phyloP scores from a whole-genome alignment of 1,284 basidiomycete genomes.

The Ceratobasidium sp. region DNA sequence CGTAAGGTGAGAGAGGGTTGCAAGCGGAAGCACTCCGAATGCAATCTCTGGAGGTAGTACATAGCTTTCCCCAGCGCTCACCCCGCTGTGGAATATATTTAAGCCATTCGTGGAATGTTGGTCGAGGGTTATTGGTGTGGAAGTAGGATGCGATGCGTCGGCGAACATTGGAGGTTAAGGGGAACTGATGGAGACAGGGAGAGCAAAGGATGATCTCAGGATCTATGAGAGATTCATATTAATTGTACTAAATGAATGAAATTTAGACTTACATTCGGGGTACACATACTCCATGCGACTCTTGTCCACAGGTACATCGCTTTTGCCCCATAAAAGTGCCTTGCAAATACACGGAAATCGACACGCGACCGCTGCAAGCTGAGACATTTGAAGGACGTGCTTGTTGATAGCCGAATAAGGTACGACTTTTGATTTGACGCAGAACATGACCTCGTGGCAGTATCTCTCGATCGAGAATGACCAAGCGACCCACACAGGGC shows the following conservation, averaged over 20 bases:
- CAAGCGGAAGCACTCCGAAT: not conserved
- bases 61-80: constrained; percentile 28
- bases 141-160: constrained; percentile 8
- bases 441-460: constrained; percentile 53
- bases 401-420: constrained; percentile 6
- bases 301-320: not conserved
- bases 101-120: constrained; percentile 11
- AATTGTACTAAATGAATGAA: not conserved
- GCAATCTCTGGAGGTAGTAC: not conserved
- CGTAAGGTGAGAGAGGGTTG: not conserved
- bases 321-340: constrained; percentile 16
- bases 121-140: not conserved
- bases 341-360: not conserved
- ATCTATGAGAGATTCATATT: not conserved
- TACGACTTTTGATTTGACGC: not conserved
- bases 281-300: constrained; percentile 14
- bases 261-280: not conserved
- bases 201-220: constrained; percentile 18
- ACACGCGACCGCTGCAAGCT: not conserved
- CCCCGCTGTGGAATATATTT: constrained; percentile 5
- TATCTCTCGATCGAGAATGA: constrained; percentile 59
- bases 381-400: constrained; percentile 5
- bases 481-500: constrained; percentile 63
- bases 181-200: not conserved
- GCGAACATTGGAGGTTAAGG: not conserved